These are phyloP conservation scores for Tetrapisispora pingtungensis DNA, from an alignment of 805 yeast genomes.

Conservation along the genomic window DNA sequence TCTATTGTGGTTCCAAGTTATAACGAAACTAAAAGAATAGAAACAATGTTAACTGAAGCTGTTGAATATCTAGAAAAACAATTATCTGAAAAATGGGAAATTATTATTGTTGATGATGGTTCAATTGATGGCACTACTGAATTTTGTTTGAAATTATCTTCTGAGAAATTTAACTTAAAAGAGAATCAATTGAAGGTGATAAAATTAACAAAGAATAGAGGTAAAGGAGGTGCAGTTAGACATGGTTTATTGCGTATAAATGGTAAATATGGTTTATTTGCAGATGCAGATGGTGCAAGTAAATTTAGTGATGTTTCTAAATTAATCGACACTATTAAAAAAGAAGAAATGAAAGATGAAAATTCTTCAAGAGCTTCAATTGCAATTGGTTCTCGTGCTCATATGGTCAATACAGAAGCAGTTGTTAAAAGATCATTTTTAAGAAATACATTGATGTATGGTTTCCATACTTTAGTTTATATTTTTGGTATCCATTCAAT, in stretches of 20 bases:
- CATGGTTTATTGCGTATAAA: conserved; percentile 75
- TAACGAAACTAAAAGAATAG: conserved; percentile 70
- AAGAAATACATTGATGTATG: conserved; percentile 87
- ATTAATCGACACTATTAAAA: conserved; percentile 34
- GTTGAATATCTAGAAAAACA: conserved; percentile 39
- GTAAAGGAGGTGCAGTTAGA: conserved; percentile 94
- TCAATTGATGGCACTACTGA: conserved; percentile 71
- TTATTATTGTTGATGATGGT: conserved; percentile 86
- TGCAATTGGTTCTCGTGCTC: conserved; percentile 91
- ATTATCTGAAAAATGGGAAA: conserved; percentile 40
- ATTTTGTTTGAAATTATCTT: conserved; percentile 54
- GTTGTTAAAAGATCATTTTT: conserved; percentile 88
- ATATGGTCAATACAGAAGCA: conserved; percentile 91
- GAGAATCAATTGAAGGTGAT: conserved; percentile 63
- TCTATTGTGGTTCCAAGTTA: conserved; percentile 90
- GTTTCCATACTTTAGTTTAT: conserved; percentile 75
- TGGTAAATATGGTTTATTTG: conserved; percentile 72
- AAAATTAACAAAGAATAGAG: conserved; percentile 66
- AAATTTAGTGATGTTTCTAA: conserved; percentile 57
- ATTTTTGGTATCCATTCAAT: conserved; percentile 81
- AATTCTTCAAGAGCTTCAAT: conserved; percentile 56
- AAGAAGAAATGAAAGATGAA: conserved; percentile 1
- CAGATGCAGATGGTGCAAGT: conserved; percentile 97
- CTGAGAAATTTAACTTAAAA: conserved; percentile 33
- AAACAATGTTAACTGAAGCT: conserved; percentile 61